Evolutionary conservation across 2,329 filamentous ascomycete species (phyloP).

Genomic region (Aquanectria penicillioides): DNA sequence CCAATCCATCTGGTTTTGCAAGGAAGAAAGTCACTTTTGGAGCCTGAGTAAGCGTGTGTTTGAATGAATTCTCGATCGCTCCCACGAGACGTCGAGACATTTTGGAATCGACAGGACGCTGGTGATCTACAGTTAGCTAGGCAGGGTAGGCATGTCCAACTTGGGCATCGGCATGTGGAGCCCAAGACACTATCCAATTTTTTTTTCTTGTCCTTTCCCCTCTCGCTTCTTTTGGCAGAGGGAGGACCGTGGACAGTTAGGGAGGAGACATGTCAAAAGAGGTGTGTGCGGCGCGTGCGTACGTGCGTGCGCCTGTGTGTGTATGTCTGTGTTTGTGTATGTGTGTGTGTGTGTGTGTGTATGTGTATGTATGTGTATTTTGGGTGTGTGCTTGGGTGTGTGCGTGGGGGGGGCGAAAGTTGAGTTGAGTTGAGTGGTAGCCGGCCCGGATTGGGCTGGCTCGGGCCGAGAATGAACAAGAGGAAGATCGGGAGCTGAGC

Average conservation of each 20-base stretch:
- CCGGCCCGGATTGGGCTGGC: constrained; percentile 3
- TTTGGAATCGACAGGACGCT: neutral
- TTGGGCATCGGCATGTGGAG: constrained; percentile 11
- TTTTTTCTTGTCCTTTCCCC: too few relatives aligned
- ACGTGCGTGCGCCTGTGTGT: too few relatives aligned
- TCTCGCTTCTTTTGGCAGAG: neutral
- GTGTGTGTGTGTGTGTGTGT: too few relatives aligned
- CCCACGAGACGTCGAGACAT: constrained; percentile 1
- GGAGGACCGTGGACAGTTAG: neutral
- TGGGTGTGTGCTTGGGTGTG: too few relatives aligned
- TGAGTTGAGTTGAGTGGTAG: neutral
- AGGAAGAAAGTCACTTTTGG: neutral
- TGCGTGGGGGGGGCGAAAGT: neutral
- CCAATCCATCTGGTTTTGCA: neutral
- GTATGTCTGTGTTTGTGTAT: too few relatives aligned
- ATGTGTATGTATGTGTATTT: too few relatives aligned
- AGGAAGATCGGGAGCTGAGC: neutral
- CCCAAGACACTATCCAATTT: too few relatives aligned
- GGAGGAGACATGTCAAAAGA: neutral
- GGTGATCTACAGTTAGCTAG: constrained; percentile 11
- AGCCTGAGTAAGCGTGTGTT: neutral
- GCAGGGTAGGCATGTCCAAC: neutral
- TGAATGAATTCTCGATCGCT: neutral
- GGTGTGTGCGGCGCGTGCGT: neutral
- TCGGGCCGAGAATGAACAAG: neutral